Evolutionary conservation across 306 rosid species (phyloP), one percentile per base, ranked within the genome.

Genomic region (Pueraria montana): DNA sequence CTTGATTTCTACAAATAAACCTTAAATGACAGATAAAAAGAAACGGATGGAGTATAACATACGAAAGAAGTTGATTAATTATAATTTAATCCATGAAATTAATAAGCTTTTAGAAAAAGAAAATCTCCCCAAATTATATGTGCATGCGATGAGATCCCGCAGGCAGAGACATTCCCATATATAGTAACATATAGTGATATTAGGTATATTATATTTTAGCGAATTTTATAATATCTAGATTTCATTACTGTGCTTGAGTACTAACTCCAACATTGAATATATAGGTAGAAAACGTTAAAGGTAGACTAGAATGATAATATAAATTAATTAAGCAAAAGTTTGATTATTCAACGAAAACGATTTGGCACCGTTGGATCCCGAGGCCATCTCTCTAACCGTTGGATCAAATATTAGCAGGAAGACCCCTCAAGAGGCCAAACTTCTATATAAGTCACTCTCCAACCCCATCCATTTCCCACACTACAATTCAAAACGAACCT

Each of bases 391-490:
- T 24, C 5, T 6, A 20, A 78, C 87, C 90, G 75, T 90, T 14
- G 23, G 91, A 88, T 87, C 30, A 78, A 11, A 13, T 7, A 18
- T 13, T 11, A 50, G 58, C 68, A 45, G 67, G 0, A 50, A 8
- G 14, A 9, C 8, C 8, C 46, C 9, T 43, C 46, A n/a, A 18
- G 21, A 16, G 6, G n/a, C 18, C 5, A 6, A 16, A 81, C 34
- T 1, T 72, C 86, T 92, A 92, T 92, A 89, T 88, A 89, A 83
- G 78, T 36, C 6, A 66, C 46, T 6, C 77, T 20, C 52, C 75
- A 67, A 70, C 49, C 43, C 16, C 11, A 3, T 75, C 23, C 50
- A 43, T 24, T 43, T 82, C 65, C 3, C 70, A 72, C 86, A 77
- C 74, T 64, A 0, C 80, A 64, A 53, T 34, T 11, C 65, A 46